Evolutionary conservation across 1,284 basidiomycete species (phyloP).

Genomic region (Ceratobasidium sp.): DNA sequence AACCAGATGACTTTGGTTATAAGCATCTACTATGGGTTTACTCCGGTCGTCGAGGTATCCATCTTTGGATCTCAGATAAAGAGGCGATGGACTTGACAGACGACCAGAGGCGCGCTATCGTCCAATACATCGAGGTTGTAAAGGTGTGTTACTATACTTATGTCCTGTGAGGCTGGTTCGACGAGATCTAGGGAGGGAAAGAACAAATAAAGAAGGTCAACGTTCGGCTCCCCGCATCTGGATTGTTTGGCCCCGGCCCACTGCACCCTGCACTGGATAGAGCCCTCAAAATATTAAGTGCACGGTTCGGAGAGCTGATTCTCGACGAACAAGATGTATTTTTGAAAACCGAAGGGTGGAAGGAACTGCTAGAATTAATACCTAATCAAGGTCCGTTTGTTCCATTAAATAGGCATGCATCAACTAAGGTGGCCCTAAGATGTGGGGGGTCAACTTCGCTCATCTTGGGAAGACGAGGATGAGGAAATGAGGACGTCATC

Average conservation of each 20-base stretch:
- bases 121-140: constrained; percentile 86
- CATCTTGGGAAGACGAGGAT: constrained; percentile 63
- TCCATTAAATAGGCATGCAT: background rate
- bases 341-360: constrained; percentile 70
- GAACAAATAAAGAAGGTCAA: constrained; percentile 88
- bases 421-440: constrained; percentile 47
- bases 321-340: constrained; percentile 91
- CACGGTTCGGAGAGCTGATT: constrained; percentile 71
- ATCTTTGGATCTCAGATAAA: constrained; percentile 95
- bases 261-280: constrained; percentile 72
- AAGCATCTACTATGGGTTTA: constrained; percentile 92
- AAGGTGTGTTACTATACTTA: constrained; percentile 52
- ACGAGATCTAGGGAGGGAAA: constrained; percentile 62
- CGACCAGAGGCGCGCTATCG: constrained; percentile 85
- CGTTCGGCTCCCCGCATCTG: constrained; percentile 56
- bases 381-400: constrained; percentile 62
- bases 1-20: constrained; percentile 55
- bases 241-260: constrained; percentile 53
- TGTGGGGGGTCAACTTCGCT: constrained; percentile 59
- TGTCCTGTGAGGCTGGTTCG: background rate
- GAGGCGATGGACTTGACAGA: constrained; percentile 90
- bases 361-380: constrained; percentile 76
- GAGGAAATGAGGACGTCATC: constrained; percentile 37
- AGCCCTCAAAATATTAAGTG: constrained; percentile 62
- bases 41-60: constrained; percentile 96